Evolutionary conservation across 2,329 filamentous ascomycete species (phyloP), one percentile per base, ranked within the genome.

Genomic region (Penicillium glabrum): DNA sequence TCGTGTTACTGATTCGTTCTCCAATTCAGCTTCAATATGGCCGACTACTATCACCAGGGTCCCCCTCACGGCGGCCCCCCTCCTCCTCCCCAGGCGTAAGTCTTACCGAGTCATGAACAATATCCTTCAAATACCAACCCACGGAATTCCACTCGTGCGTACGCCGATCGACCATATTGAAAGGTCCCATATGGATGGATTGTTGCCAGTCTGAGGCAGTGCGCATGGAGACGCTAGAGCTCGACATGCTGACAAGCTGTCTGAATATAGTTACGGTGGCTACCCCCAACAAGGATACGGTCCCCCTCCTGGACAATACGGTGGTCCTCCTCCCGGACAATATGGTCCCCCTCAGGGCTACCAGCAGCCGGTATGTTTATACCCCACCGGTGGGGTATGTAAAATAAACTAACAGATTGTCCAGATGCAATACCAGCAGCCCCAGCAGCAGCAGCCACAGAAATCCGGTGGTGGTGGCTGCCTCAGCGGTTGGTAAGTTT

Each of bases 401-500:
- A 9, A 37, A 7, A n/a, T 37, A n/a, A 37, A 19, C 33, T 37
- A 37, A 48, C 23, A 11, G 1, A 5, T 3, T 2, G 1, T 35
- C 16, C 31, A 35, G 29, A 46, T 46, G 24, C 24, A 1, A 26
- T 26, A 26, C 6, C 24, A 26, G 24, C 24, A 26, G 7, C 5
- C 24, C 24, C 79, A 79, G 33, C 76, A 73, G 47, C 75, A 77
- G 48, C 71, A 80, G 68, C 80, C 80, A 66, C 77, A 78, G 49
- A 21, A 37, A 48, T 31, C 16, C 31, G 31, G 50, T 24, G 61
- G 53, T 59, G 71, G 53, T 59, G 71, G 82, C 47, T 85, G 82
- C 62, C 70, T 85, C 53, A 72, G 69, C 46, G 75, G 79, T 14
- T 85, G 80, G 79, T 82, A 70, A 71, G 75, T 62, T 37, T n/a